These are phyloP conservation scores for Oryza nivara DNA, from an alignment of 176 grass and related monocot species.

Conservation along the genomic window DNA sequence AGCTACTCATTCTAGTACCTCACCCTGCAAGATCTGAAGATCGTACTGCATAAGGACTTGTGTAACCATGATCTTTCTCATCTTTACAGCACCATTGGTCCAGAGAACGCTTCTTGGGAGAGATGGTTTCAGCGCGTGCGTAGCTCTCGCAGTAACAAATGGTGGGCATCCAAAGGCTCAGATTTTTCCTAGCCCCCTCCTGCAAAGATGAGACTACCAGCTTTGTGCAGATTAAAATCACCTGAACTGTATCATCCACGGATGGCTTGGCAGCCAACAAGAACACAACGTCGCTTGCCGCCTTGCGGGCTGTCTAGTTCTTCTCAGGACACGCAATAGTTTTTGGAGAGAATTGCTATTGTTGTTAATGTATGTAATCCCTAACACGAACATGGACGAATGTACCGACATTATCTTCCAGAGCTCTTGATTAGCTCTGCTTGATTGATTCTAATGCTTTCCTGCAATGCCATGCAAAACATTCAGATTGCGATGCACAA, in stretches of 20 bases:
- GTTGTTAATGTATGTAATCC: slow-evolving; percentile 55
- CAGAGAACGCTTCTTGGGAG: slow-evolving; percentile 86
- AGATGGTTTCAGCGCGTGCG: slow-evolving; percentile 93
- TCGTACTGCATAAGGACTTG: background rate
- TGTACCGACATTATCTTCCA: slow-evolving; percentile 15
- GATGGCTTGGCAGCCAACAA: slow-evolving; percentile 28
- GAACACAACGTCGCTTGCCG: background rate
- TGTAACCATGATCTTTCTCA: background rate
- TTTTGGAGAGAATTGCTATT: slow-evolving; percentile 42
- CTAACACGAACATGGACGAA: slow-evolving; percentile 42
- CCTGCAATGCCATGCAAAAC: background rate
- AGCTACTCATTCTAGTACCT: background rate
- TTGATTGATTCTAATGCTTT: background rate
- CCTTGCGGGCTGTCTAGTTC: background rate
- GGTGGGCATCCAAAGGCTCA: slow-evolving; percentile 79
- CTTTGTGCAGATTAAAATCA: slow-evolving; percentile 45
- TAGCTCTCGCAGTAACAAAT: slow-evolving; percentile 84
- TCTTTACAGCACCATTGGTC: slow-evolving; percentile 74
- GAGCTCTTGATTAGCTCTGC: background rate
- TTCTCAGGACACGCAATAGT: background rate
- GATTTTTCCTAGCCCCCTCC: slow-evolving; percentile 66
- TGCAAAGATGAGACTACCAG: slow-evolving; percentile 7
- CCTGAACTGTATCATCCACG: slow-evolving; percentile 22
- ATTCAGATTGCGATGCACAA: background rate
- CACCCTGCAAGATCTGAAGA: too few relatives aligned